Evolutionary conservation across 129 eudicot species (phyloP).

Genomic region (Erigeron canadensis): DNA sequence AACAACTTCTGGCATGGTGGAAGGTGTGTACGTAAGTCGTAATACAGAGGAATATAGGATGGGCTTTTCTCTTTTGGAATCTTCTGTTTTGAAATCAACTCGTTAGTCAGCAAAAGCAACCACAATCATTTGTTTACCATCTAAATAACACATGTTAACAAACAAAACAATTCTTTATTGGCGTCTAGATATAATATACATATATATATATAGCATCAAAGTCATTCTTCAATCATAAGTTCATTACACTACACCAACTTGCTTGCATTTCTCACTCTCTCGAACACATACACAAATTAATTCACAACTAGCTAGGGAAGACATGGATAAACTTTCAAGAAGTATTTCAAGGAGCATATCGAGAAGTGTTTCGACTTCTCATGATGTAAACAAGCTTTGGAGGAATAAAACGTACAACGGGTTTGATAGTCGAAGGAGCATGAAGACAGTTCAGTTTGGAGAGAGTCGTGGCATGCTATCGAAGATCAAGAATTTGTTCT

Average conservation of each 20-base stretch:
- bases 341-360: slow-evolving; percentile 21
- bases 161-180: too few species aligned
- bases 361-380: slow-evolving; percentile 28
- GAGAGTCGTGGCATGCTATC: slow-evolving; percentile 11
- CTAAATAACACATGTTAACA: too few species aligned
- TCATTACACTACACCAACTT: not conserved
- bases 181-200: not conserved
- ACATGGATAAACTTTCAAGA: slow-evolving; percentile 22
- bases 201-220: not conserved
- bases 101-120: too few species aligned
- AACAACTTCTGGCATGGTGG: too few species aligned
- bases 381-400: slow-evolving; percentile 20
- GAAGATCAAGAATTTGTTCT: slow-evolving; percentile 22
- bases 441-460: slow-evolving; percentile 22
- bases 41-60: too few species aligned
- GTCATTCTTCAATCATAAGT: not conserved
- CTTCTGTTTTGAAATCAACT: too few species aligned
- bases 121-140: too few species aligned
- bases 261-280: not conserved
- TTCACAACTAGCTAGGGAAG: not conserved
- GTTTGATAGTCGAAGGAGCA: slow-evolving; percentile 26
- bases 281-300: not conserved
- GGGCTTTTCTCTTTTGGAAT: too few species aligned
- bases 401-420: slow-evolving; percentile 1
- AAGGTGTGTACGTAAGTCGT: too few species aligned